A percentile compares a stretch with the other conserved stretches of the same genome.
Evolutionary conservation across 805 yeast genomes (phyloP).

Genomic region (Metschnikowia hibisci): DNA sequence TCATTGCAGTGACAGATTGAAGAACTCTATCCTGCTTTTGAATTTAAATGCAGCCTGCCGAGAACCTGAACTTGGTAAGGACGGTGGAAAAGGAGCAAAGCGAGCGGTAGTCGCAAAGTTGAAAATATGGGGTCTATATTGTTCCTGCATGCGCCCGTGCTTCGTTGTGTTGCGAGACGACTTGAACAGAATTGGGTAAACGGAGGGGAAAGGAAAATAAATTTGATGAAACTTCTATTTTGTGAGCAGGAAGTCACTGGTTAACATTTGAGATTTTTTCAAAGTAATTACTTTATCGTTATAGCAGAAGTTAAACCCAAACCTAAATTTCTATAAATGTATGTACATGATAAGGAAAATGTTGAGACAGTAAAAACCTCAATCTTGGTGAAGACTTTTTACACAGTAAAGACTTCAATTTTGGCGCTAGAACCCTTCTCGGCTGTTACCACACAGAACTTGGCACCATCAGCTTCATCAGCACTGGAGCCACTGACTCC

Average conservation of each 20-base stretch:
- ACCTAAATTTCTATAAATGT: constrained; percentile 1
- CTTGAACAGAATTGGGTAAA: no score
- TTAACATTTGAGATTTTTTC: no score
- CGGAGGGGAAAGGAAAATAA: no score
- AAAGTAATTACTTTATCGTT: no score
- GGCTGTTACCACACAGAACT: constrained; percentile 84
- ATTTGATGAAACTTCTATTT: no score
- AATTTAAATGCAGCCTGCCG: background rate
- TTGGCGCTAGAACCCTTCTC: constrained; percentile 56
- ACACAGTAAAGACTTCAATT: constrained; percentile 59
- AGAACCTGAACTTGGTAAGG: background rate
- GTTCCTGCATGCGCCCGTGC: no score
- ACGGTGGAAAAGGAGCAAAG: no score
- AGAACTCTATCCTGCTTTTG: no score
- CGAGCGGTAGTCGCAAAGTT: no score
- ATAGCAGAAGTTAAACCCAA: background rate
- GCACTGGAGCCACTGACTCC: constrained; percentile 41
- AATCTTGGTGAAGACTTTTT: background rate
- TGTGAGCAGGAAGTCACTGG: no score
- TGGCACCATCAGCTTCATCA: constrained; percentile 53
- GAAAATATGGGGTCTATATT: no score
- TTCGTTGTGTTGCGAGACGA: no score
- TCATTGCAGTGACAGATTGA: constrained; percentile 5
- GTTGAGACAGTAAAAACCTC: background rate
- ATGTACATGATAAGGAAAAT: background rate